phyloP scores from a whole-genome alignment of 2,329 filamentous ascomycete species.

The Exophiala xenobiotica region DNA sequence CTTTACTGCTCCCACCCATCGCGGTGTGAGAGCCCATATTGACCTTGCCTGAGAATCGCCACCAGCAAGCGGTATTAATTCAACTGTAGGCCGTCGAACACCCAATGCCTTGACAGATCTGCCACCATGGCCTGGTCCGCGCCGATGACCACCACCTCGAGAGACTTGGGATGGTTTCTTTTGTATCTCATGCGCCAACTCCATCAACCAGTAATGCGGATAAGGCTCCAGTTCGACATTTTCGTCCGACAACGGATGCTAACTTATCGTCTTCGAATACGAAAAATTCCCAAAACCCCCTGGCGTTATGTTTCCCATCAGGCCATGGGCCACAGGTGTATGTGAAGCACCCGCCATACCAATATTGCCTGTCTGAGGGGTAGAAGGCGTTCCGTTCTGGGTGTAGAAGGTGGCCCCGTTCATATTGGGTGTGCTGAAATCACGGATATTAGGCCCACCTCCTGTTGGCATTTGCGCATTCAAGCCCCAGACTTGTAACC shows the following conservation, averaged over 20 bases:
- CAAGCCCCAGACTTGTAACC: slow-evolving; percentile 90
- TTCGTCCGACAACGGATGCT: slow-evolving; percentile 13
- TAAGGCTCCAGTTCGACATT: neutral
- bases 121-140: too few relatives aligned
- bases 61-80: too few relatives aligned
- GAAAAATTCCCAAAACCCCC: slow-evolving; percentile 74
- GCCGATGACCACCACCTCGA: too few relatives aligned
- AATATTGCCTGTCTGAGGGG: slow-evolving; percentile 60
- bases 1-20: too few relatives aligned
- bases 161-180: too few relatives aligned
- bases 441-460: slow-evolving; percentile 37
- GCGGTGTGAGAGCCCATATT: too few relatives aligned
- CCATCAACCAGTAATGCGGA: neutral
- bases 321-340: slow-evolving; percentile 45
- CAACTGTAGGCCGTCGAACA: too few relatives aligned
- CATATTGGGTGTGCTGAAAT: slow-evolving; percentile 48
- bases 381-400: slow-evolving; percentile 60
- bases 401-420: slow-evolving; percentile 54
- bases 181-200: neutral
- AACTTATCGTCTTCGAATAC: slow-evolving; percentile 29
- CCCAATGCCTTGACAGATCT: too few relatives aligned
- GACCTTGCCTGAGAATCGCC: too few relatives aligned
- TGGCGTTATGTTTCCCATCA: slow-evolving; percentile 73
- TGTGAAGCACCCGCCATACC: slow-evolving; percentile 45
- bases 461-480: slow-evolving; percentile 66